Conservation (phyloP, 1,284 basidiomycete species). For the Tylopilus sp. region DNA sequence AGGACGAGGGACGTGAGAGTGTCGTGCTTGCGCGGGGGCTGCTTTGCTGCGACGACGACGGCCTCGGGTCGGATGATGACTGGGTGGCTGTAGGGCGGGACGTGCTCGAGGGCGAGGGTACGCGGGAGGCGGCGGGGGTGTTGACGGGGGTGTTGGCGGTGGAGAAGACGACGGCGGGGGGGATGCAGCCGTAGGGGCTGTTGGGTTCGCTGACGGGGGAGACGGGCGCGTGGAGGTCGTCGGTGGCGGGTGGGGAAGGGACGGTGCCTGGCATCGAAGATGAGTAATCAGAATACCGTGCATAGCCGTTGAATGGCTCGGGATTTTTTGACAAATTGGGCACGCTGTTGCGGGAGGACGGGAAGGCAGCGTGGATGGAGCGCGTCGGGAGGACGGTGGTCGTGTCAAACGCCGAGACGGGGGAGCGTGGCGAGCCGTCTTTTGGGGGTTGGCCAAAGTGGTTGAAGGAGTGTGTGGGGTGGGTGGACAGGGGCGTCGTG, state of each 20-base stretch:
- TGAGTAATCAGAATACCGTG: constrained; percentile 64
- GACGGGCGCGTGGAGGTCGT: constrained; percentile 29
- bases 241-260: constrained; percentile 37
- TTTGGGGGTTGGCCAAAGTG: constrained; percentile 37
- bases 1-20: constrained; percentile 51
- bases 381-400: constrained; percentile 47
- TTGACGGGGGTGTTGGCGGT: constrained; percentile 41
- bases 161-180: constrained; percentile 63
- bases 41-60: constrained; percentile 22
- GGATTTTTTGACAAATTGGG: constrained; percentile 36
- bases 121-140: constrained; percentile 44
- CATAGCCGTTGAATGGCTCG: constrained; percentile 54
- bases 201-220: constrained; percentile 33
- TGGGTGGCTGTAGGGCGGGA: constrained; percentile 12
- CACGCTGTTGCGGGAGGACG: constrained; percentile 27
- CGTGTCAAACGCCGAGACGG: constrained; percentile 50
- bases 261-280: constrained; percentile 59
- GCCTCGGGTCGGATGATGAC: constrained; percentile 16
- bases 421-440: constrained; percentile 29
- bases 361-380: constrained; percentile 31
- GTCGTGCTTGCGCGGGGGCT: constrained; percentile 46
- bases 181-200: constrained; percentile 50
- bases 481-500: constrained; percentile 45
- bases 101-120: constrained; percentile 37
- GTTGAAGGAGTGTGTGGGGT: constrained; percentile 51